Evolutionary conservation across 305 asterid species (phyloP).

Genomic region (Fraxinus baroniana): DNA sequence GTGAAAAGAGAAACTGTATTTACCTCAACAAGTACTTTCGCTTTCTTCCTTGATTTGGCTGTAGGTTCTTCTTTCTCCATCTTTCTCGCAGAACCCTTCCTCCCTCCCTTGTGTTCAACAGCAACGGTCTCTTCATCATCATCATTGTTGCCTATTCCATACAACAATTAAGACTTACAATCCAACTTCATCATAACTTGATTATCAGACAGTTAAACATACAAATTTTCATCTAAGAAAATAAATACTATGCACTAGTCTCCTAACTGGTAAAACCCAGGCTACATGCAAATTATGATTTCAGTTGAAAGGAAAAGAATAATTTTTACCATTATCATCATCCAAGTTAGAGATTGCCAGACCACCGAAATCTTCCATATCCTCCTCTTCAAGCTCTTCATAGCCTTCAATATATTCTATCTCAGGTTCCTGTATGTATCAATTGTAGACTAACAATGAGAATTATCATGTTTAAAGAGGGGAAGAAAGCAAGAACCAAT

Average conservation of each 20-base stretch:
- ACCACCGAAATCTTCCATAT: conserved; percentile 73
- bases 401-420: conserved; percentile 83
- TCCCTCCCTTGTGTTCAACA: conserved; percentile 41
- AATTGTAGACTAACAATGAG: conserved; percentile 19
- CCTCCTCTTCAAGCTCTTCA: conserved; percentile 87
- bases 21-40: conserved; percentile 76
- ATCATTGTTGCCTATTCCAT: conserved; percentile 36
- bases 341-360: conserved; percentile 32
- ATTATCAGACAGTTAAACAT: background rate
- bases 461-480: background rate
- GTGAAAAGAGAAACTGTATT: background rate
- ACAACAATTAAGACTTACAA: conserved; percentile 9
- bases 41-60: conserved; percentile 55
- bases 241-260: conserved; percentile 1
- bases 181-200: background rate
- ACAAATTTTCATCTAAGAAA: background rate
- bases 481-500: background rate
- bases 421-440: conserved; percentile 49
- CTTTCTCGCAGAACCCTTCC: conserved; percentile 48
- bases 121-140: conserved; percentile 36
- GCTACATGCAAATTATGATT: background rate
- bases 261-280: background rate
- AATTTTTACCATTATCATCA: conserved; percentile 43
- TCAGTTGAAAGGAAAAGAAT: background rate
- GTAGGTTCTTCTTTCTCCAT: conserved; percentile 46